Percentiles rank a stretch among this genome's conserved stretches.
Evolutionary conservation across 306 rosid species (phyloP).

Genomic region (Medicago arabica): DNA sequence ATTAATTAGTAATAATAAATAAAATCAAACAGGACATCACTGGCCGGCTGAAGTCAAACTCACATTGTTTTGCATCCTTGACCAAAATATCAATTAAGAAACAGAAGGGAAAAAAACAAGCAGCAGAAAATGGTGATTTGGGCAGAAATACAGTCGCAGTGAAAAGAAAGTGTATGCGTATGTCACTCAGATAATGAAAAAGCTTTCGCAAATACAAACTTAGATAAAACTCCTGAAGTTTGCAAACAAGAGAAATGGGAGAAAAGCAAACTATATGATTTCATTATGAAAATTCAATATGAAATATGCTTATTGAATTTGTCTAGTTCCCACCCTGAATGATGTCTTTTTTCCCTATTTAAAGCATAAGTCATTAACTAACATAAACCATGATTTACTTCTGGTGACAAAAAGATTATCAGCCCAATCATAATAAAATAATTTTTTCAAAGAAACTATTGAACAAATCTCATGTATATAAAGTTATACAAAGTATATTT

Average conservation of each 20-base stretch:
- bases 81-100: conserved; percentile 18
- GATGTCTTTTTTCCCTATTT: conserved; percentile 21
- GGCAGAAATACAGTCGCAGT: conserved; percentile 9
- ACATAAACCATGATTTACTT: conserved; percentile 15
- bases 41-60: conserved; percentile 18
- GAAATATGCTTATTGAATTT: conserved; percentile 20
- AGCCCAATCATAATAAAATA: conserved; percentile 3
- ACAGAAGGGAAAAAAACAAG: neutral
- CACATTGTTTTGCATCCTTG: conserved; percentile 5
- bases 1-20: conserved; percentile 14
- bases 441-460: neutral
- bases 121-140: conserved; percentile 7
- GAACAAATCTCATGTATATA: conserved; percentile 23
- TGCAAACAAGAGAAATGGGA: neutral
- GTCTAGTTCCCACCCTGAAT: conserved; percentile 19
- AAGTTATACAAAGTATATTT: conserved; percentile 7
- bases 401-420: neutral
- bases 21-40: conserved; percentile 24
- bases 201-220: conserved; percentile 16
- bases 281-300: conserved; percentile 24
- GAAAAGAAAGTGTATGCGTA: neutral
- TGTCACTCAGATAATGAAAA: conserved; percentile 15
- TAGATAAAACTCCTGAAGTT: neutral
- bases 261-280: neutral
- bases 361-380: conserved; percentile 9